Conservation (phyloP, 257 asterid genomes). For the Lavandula angustifolia region DNA sequence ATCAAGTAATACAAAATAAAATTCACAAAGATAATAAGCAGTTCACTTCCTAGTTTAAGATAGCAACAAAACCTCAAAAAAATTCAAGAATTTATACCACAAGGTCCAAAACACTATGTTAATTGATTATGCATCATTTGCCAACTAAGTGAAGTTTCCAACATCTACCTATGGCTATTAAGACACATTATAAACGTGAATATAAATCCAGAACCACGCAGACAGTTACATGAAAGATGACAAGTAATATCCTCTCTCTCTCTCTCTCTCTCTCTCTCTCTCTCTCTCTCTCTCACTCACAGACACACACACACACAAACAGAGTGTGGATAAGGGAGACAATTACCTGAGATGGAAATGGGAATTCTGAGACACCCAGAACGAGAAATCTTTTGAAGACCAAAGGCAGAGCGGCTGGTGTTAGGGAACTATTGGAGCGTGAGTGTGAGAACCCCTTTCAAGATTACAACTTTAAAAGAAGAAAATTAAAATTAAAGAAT, state of each 20-base stretch:
- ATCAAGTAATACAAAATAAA: neutral
- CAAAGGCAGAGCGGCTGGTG: constrained; percentile 11
- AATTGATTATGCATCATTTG: no score
- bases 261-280: neutral
- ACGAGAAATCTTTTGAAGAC: neutral
- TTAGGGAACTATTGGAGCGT: neutral
- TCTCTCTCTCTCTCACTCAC: no score
- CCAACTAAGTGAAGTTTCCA: no score
- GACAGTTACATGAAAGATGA: neutral
- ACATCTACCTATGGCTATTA: no score
- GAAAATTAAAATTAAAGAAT: neutral
- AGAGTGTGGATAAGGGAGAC: neutral
- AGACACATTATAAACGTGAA: no score
- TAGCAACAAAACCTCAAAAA: neutral
- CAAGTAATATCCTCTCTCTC: neutral
- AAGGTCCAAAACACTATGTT: no score
- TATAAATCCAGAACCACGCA: neutral
- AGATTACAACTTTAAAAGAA: neutral
- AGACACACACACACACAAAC: neutral
- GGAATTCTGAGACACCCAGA: neutral
- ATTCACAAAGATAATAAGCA: neutral
- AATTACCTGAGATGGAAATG: constrained; percentile 5
- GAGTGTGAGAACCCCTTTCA: neutral
- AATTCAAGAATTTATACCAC: no score
- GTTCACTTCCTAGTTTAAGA: neutral